These are phyloP conservation scores for Scedosporium minutisporum DNA, from an alignment of 2,329 filamentous ascomycete species.

Conservation along the genomic window DNA sequence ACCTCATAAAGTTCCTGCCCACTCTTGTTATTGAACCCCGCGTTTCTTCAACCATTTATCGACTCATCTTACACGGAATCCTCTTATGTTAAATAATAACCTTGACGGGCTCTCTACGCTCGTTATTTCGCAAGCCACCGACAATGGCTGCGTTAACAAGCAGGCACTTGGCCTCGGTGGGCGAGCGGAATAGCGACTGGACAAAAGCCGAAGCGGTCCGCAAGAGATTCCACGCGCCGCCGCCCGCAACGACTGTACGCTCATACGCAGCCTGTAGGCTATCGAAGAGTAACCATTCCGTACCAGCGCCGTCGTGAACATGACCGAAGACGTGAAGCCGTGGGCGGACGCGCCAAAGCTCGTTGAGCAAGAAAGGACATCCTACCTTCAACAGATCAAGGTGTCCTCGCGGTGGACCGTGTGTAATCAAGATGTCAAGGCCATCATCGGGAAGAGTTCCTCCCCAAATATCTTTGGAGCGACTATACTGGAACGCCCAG, in stretches of 20 bases:
- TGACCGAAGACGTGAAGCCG: conserved; percentile 77
- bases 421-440: conserved; percentile 67
- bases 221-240: neutral
- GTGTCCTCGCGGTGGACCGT: conserved; percentile 68
- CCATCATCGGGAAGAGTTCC: conserved; percentile 60
- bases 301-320: conserved; percentile 66
- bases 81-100: neutral
- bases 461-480: conserved; percentile 47
- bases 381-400: conserved; percentile 53
- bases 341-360: conserved; percentile 66
- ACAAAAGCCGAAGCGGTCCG: neutral
- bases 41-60: too few relatives aligned
- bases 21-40: too few relatives aligned
- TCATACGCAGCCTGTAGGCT: conserved; percentile 64
- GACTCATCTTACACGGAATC: too few relatives aligned
- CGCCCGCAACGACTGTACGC: conserved; percentile 8
- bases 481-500: conserved; percentile 47
- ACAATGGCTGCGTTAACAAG: conserved; percentile 7
- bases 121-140: neutral
- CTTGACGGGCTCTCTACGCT: neutral
- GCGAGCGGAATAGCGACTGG: neutral
- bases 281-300: conserved; percentile 64
- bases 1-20: too few relatives aligned
- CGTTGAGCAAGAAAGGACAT: conserved; percentile 59
- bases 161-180: neutral